These are phyloP conservation scores for Backusella liffmaniae DNA, from an alignment of 192 early-diverging fungal species.

Conservation along the genomic window DNA sequence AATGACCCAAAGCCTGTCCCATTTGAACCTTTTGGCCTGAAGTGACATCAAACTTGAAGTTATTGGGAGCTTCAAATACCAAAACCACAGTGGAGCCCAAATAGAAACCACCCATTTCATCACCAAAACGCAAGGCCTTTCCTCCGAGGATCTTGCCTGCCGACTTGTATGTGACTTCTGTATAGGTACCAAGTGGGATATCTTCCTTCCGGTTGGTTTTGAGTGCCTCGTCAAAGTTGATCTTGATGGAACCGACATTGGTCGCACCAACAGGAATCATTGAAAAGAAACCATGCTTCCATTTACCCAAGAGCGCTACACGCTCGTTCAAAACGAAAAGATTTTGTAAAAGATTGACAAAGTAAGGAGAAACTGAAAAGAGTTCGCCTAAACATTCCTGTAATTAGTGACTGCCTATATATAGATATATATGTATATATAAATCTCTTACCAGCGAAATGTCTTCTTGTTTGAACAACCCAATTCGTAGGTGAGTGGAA, in stretches of 20 bases:
- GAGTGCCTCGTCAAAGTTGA: constrained; percentile 88
- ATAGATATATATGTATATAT: too few relatives aligned
- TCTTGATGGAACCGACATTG: constrained; percentile 93
- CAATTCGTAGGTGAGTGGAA: constrained; percentile 98
- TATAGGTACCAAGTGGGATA: constrained; percentile 67
- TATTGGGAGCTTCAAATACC: constrained; percentile 91
- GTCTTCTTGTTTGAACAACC: constrained; percentile 83
- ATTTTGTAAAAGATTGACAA: constrained; percentile 80
- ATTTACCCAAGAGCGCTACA: constrained; percentile 88
- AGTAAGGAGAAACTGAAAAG: constrained; percentile 91
- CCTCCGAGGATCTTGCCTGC: constrained; percentile 61
- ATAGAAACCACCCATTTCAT: constrained; percentile 94
- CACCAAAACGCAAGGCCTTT: constrained; percentile 69
- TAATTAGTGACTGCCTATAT: background rate
- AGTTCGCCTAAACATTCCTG: constrained; percentile 68
- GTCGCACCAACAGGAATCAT: constrained; percentile 98
- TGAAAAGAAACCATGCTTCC: constrained; percentile 93
- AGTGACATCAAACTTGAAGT: constrained; percentile 74
- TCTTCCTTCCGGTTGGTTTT: constrained; percentile 66
- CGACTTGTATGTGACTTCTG: constrained; percentile 70
- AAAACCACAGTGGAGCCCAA: constrained; percentile 95
- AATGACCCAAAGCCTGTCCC: constrained; percentile 75
- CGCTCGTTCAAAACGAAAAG: constrained; percentile 98
- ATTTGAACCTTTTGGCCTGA: constrained; percentile 76
- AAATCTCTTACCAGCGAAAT: constrained; percentile 75